phyloP scores from a whole-genome alignment of 345 rosid species.

The Dovyalis caffra region DNA sequence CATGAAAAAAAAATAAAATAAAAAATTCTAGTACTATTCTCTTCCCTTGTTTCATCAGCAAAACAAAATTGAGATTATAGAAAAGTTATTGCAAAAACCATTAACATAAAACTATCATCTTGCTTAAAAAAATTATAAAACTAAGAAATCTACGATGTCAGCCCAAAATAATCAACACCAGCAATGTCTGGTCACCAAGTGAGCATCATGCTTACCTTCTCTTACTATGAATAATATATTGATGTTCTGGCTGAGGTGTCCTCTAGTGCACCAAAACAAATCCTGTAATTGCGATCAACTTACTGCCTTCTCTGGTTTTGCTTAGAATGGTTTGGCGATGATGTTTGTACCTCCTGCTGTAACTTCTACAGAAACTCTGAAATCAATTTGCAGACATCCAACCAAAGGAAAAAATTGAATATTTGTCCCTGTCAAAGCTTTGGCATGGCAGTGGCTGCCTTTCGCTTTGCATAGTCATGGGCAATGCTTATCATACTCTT shows the following conservation, averaged over 20 bases:
- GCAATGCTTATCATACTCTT: constrained; percentile 63
- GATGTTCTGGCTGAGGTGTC: neutral
- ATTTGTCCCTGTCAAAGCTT: constrained; percentile 30
- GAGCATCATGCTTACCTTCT: neutral
- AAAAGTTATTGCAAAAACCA: too few species aligned
- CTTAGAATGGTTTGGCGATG: neutral
- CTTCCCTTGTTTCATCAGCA: too few species aligned
- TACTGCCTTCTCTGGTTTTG: neutral
- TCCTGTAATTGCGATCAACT: neutral
- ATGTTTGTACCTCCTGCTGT: neutral
- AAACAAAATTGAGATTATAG: too few species aligned
- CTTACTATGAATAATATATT: neutral
- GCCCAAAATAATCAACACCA: neutral
- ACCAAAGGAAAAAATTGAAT: neutral
- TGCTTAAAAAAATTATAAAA: too few species aligned
- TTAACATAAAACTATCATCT: too few species aligned
- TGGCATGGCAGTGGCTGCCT: constrained; percentile 22
- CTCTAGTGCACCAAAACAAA: neutral
- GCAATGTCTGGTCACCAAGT: neutral
- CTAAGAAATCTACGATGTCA: neutral
- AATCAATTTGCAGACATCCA: neutral
- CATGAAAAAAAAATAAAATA: too few species aligned
- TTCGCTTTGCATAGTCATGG: constrained; percentile 63
- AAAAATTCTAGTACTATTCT: too few species aligned
- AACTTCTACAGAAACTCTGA: neutral